Evolutionary conservation across 768 basidiomycete species (phyloP).

Genomic region (Leucocoprinus leucothites): DNA sequence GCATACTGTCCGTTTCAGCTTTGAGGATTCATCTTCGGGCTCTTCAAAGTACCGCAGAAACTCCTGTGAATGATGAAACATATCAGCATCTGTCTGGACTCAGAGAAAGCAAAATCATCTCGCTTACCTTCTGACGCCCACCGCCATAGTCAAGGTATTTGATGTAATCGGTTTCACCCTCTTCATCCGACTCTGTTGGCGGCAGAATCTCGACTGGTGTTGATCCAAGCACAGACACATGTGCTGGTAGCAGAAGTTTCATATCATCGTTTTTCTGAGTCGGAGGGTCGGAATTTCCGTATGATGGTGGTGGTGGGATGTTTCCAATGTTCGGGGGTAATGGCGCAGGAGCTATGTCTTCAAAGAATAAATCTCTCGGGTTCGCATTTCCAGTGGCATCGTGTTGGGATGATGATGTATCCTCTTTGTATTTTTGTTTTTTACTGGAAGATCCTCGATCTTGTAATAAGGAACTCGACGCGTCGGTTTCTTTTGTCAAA

Average conservation of each 20-base stretch:
- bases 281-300: not conserved
- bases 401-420: not conserved
- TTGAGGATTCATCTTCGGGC: constrained; percentile 33
- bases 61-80: constrained; percentile 30
- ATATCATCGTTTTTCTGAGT: constrained; percentile 10
- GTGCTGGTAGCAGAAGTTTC: constrained; percentile 59
- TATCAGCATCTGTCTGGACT: not conserved
- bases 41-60: constrained; percentile 67
- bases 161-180: constrained; percentile 61
- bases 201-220: constrained; percentile 45
- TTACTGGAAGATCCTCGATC: not conserved
- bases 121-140: constrained; percentile 40
- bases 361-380: constrained; percentile 37
- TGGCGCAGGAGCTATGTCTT: constrained; percentile 44
- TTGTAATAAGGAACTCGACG: not conserved
- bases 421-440: not conserved
- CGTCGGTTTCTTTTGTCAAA: not conserved
- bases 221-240: constrained; percentile 58
- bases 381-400: constrained; percentile 1
- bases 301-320: not conserved
- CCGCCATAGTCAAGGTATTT: constrained; percentile 78
- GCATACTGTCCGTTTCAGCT: constrained; percentile 55
- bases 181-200: constrained; percentile 36
- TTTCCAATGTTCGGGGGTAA: constrained; percentile 26
- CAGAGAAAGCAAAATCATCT: not conserved